phyloP scores from a whole-genome alignment of 1,284 basidiomycete genomes.

The Ganoderma sinense region DNA sequence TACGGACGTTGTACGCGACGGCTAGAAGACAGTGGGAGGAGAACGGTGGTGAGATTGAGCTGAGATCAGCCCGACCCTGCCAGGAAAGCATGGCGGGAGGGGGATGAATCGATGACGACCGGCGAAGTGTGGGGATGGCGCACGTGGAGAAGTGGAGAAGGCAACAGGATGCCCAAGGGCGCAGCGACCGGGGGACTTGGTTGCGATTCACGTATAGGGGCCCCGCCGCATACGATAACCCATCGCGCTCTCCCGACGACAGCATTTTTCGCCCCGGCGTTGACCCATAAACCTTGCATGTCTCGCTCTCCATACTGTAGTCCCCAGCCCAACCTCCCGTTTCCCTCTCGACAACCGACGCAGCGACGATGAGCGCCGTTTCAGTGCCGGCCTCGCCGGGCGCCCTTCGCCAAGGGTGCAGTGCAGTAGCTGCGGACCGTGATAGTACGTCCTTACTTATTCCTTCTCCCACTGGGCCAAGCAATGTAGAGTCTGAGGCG shows the following conservation, averaged over 20 bases:
- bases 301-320: not conserved
- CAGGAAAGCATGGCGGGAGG: not conserved
- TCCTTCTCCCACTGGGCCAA: not conserved
- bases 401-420: not conserved
- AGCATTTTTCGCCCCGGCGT: not conserved
- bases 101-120: not conserved
- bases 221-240: not conserved
- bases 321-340: not conserved
- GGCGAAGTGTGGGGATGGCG: not conserved
- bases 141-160: not conserved
- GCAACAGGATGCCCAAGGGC: not conserved
- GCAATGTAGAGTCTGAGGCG: slow-evolving; percentile 15
- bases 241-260: slow-evolving; percentile 1
- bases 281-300: slow-evolving; percentile 1
- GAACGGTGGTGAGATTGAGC: not conserved
- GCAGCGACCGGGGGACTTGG: not conserved
- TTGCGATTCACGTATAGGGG: not conserved
- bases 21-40: not conserved
- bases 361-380: slow-evolving; percentile 23
- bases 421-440: not conserved
- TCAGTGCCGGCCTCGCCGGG: too few species aligned
- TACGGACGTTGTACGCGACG: not conserved
- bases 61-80: not conserved
- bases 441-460: slow-evolving; percentile 20
- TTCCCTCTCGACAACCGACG: not conserved